These are phyloP conservation scores for Alternaria sp. DNA, from an alignment of 2,329 filamentous ascomycete species.

Conservation along the genomic window DNA sequence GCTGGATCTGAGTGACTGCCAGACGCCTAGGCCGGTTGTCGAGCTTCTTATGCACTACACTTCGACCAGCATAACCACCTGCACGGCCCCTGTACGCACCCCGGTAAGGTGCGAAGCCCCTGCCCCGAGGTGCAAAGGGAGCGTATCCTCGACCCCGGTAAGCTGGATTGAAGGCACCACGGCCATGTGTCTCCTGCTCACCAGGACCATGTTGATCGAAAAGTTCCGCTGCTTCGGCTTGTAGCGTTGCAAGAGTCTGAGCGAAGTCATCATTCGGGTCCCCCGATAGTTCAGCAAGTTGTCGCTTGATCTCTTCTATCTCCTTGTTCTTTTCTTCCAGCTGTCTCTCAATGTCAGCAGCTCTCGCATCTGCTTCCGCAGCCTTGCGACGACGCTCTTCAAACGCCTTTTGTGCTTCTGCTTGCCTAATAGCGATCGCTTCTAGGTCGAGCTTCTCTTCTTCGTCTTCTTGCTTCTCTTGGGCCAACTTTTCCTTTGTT, in stretches of 20 bases:
- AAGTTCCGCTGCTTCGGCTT: conserved; percentile 65
- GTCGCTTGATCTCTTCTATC: conserved; percentile 66
- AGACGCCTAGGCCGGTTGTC: conserved; percentile 78
- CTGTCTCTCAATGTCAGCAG: conserved; percentile 69
- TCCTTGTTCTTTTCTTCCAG: conserved; percentile 70
- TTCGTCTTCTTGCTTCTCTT: conserved; percentile 28
- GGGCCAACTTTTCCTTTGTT: neutral
- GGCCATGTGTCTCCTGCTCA: conserved; percentile 25
- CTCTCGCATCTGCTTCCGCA: conserved; percentile 67
- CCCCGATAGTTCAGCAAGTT: conserved; percentile 60
- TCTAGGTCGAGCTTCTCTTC: conserved; percentile 68
- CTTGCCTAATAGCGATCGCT: conserved; percentile 71
- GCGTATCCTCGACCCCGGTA: conserved; percentile 50
- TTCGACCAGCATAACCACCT: conserved; percentile 26
- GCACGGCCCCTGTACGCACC: conserved; percentile 55
- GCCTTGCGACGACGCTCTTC: conserved; percentile 70
- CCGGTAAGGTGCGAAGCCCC: conserved; percentile 34
- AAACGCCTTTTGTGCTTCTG: conserved; percentile 72
- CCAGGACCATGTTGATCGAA: conserved; percentile 62
- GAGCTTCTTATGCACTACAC: conserved; percentile 64
- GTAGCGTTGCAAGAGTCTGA: conserved; percentile 28
- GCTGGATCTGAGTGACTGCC: conserved; percentile 67
- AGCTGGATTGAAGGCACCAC: conserved; percentile 33
- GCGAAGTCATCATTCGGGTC: conserved; percentile 23
- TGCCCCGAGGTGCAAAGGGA: conserved; percentile 14